phyloP scores from a whole-genome alignment of 1,284 basidiomycete species.

The Pulchroboletus neoregius region DNA sequence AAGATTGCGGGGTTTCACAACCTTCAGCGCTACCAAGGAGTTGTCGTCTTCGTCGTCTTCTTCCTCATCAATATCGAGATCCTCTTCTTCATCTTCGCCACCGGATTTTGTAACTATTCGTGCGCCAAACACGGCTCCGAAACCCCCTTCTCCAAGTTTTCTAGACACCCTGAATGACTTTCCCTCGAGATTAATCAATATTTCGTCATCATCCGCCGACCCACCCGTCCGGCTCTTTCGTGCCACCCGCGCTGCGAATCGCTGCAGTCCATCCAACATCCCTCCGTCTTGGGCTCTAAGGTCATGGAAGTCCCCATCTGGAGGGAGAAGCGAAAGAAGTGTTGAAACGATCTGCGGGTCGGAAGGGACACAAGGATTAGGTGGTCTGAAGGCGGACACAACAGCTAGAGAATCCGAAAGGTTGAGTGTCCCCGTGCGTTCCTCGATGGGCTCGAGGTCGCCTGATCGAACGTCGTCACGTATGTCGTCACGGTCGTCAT shows the following conservation, averaged over 20 bases:
- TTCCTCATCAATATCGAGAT: constrained; percentile 56
- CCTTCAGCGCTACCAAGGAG: constrained; percentile 84
- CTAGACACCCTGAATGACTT: constrained; percentile 68
- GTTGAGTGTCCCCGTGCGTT: constrained; percentile 58
- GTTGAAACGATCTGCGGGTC: constrained; percentile 63
- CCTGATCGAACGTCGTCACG: constrained; percentile 32
- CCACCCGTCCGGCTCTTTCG: constrained; percentile 43
- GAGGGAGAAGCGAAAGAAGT: constrained; percentile 65
- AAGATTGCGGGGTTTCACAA: constrained; percentile 82
- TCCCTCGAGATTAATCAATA: constrained; percentile 53
- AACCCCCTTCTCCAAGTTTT: constrained; percentile 97
- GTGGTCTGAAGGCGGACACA: constrained; percentile 60
- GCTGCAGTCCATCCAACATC: constrained; percentile 65
- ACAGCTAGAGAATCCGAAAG: constrained; percentile 60
- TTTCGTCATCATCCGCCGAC: constrained; percentile 39
- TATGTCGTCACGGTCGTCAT: constrained; percentile 15
- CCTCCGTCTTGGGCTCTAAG: constrained; percentile 50
- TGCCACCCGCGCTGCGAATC: constrained; percentile 53
- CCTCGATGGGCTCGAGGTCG: constrained; percentile 38
- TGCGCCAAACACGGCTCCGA: constrained; percentile 90
- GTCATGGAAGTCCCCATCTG: constrained; percentile 67
- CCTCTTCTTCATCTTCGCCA: constrained; percentile 47
- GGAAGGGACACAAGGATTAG: constrained; percentile 89
- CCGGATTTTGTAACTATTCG: constrained; percentile 45
- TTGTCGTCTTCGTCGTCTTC: constrained; percentile 56